Evolutionary conservation across 805 yeast genomes (phyloP).

Genomic region (Tetrapisispora pingtungensis): DNA sequence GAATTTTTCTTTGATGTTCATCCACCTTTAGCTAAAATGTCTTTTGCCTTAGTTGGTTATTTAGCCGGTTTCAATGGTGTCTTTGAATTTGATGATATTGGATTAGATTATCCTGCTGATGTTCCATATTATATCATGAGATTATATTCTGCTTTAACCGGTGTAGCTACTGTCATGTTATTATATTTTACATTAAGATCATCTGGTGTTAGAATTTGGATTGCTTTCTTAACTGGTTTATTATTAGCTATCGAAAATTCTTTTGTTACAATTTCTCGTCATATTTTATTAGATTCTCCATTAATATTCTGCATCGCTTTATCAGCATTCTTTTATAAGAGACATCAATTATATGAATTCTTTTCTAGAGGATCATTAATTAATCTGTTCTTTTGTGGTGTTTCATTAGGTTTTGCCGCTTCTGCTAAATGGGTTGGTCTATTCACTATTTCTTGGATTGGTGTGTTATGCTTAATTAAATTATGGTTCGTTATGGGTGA

Average conservation of each 20-base stretch:
- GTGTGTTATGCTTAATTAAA: conserved; percentile 47
- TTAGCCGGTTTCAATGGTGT: conserved; percentile 65
- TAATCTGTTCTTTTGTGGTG: conserved; percentile 51
- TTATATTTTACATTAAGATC: conserved; percentile 59
- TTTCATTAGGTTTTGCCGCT: conserved; percentile 62
- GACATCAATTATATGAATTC: conserved; percentile 57
- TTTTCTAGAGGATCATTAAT: conserved; percentile 47
- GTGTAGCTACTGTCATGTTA: conserved; percentile 56
- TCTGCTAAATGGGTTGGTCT: conserved; percentile 81
- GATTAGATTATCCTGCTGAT: conserved; percentile 46
- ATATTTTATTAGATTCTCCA: conserved; percentile 67
- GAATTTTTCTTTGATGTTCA: conserved; percentile 63
- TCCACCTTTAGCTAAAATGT: conserved; percentile 72
- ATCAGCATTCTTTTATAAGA: conserved; percentile 53
- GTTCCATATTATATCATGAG: conserved; percentile 64
- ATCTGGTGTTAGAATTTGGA: conserved; percentile 58
- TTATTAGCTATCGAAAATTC: conserved; percentile 59
- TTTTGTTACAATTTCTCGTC: conserved; percentile 59
- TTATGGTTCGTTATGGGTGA: conserved; percentile 70
- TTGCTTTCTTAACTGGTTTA: conserved; percentile 48
- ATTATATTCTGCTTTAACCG: conserved; percentile 55
- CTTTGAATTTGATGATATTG: conserved; percentile 58
- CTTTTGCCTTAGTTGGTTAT: conserved; percentile 60
- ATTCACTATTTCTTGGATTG: conserved; percentile 73
- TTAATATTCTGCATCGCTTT: conserved; percentile 68